Percentiles rank a stretch among this genome's conserved stretches.
phyloP scores from a whole-genome alignment of 2,329 filamentous ascomycete species.

The Calonectria ilicicola region DNA sequence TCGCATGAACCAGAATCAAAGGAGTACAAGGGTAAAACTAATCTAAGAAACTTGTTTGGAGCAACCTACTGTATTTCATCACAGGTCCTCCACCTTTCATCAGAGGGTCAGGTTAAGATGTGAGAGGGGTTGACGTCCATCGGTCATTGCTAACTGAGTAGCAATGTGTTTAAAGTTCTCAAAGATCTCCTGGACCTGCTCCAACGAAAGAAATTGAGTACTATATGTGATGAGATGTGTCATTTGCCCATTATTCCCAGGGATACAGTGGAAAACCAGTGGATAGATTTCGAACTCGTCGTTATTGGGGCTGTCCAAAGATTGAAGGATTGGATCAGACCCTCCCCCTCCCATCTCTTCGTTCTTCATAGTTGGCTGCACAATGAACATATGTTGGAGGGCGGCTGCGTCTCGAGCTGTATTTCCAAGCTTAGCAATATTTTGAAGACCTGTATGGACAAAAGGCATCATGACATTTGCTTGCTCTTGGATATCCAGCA shows the following conservation, averaged over 20 bases:
- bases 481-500: not conserved
- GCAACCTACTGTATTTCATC: not conserved
- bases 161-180: not conserved
- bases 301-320: not conserved
- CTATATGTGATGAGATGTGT: not conserved
- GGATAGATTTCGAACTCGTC: constrained; percentile 2
- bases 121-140: not conserved
- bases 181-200: not conserved
- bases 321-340: not conserved
- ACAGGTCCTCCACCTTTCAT: not conserved
- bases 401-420: not conserved
- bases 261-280: not conserved
- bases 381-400: not conserved
- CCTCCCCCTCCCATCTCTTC: not conserved
- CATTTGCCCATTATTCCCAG: not conserved
- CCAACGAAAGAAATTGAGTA: not conserved
- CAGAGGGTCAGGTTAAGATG: not conserved
- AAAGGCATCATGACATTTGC: not conserved
- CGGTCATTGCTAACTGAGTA: not conserved
- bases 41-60: too few species aligned
- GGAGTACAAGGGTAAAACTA: too few species aligned
- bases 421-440: not conserved
- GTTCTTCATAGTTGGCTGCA: not conserved
- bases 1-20: too few species aligned
- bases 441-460: constrained; percentile 7